Evolutionary conservation across 768 basidiomycete genomes (phyloP).

Genomic region (Leccinum longicurvipes): DNA sequence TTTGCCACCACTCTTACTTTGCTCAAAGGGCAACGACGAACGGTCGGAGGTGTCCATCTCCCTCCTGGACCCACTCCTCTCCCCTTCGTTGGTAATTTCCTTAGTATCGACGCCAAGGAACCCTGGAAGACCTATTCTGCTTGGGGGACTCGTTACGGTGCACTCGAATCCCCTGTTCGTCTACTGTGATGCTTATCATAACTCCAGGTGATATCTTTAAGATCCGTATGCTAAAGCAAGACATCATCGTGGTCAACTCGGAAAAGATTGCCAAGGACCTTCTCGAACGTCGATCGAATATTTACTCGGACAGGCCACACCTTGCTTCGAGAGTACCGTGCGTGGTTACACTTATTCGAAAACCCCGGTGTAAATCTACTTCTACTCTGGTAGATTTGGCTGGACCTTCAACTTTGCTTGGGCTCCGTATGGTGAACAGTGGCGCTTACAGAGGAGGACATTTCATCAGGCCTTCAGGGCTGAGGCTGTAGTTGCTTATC

Average conservation of each 20-base stretch:
- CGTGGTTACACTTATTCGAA: not conserved
- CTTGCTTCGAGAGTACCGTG: conserved; percentile 15
- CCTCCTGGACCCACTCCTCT: conserved; percentile 19
- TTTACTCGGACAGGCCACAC: conserved; percentile 28
- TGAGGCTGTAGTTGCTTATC: conserved; percentile 11
- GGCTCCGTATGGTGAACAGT: conserved; percentile 19
- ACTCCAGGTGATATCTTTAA: conserved; percentile 17
- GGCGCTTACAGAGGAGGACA: conserved; percentile 22
- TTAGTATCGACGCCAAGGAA: conserved; percentile 13
- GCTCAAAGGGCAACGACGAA: conserved; percentile 3
- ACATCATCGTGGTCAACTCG: conserved; percentile 26
- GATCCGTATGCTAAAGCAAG: conserved; percentile 17
- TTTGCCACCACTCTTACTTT: not conserved
- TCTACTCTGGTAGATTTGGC: conserved; percentile 12
- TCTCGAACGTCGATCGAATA: conserved; percentile 23
- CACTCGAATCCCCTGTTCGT: not conserved
- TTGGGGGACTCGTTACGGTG: conserved; percentile 20
- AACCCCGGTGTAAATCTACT: not conserved
- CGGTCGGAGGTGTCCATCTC: not conserved
- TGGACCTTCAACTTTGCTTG: conserved; percentile 19
- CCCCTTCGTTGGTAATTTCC: conserved; percentile 16
- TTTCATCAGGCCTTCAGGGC: conserved; percentile 25
- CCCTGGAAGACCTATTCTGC: conserved; percentile 22
- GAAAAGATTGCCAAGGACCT: conserved; percentile 26
- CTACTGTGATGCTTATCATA: not conserved